These are phyloP conservation scores for Blastocystis hominis DNA, from an alignment of 352 stramenopile species.

Conservation along the genomic window DNA sequence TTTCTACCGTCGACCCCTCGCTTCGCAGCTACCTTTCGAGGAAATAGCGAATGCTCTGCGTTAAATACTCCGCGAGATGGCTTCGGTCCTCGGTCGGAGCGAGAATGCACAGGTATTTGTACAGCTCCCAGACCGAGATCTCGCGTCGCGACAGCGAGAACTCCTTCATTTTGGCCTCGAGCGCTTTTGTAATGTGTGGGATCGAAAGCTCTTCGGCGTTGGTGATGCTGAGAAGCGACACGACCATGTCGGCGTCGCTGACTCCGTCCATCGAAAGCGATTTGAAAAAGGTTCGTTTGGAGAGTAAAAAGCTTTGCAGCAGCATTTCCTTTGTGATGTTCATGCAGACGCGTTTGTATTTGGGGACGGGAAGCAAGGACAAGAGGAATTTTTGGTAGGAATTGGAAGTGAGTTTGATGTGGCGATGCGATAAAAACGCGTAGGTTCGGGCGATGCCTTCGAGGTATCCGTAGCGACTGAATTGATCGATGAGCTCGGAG, in stretches of 20 bases:
- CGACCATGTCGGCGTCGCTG: neutral
- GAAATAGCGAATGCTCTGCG: slow-evolving; percentile 1
- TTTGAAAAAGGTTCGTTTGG: neutral
- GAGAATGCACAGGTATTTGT: slow-evolving; percentile 32
- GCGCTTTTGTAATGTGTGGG: neutral
- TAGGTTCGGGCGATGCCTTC: neutral
- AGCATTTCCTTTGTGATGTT: slow-evolving; percentile 55
- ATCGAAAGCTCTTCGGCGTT: neutral
- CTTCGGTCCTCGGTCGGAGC: neutral
- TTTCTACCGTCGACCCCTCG: neutral
- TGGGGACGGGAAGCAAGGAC: neutral
- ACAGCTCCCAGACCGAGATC: slow-evolving; percentile 38
- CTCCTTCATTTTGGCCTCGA: neutral
- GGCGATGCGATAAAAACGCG: neutral
- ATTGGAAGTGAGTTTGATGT: neutral
- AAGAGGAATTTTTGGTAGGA: slow-evolving; percentile 6
- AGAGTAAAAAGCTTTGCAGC: neutral
- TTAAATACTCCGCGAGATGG: neutral
- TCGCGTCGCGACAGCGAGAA: neutral
- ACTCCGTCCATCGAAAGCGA: neutral
- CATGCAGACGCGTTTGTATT: slow-evolving; percentile 8
- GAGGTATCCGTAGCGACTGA: neutral
- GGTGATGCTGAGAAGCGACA: neutral
- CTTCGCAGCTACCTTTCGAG: neutral
- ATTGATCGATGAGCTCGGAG: neutral